phyloP scores from a whole-genome alignment of 1,284 basidiomycete species.

The Rhodotorula sp. region DNA sequence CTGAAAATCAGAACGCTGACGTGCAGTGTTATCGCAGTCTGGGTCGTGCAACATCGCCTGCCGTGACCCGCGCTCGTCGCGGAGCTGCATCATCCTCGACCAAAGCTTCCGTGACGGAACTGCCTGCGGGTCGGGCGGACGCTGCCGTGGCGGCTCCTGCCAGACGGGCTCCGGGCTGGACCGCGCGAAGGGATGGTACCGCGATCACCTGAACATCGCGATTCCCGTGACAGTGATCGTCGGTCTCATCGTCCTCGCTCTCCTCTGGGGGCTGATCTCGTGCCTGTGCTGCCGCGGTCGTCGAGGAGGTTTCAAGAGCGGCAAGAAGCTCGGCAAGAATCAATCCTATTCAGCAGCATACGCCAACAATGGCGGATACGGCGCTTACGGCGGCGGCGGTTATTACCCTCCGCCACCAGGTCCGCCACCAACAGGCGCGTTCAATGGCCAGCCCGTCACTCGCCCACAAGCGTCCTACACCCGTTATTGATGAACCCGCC shows the following conservation, averaged over 20 bases:
- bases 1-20: not conserved
- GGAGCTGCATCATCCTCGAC: slow-evolving; percentile 68
- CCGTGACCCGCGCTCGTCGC: slow-evolving; percentile 62
- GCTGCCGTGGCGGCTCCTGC: slow-evolving; percentile 63
- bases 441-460: not conserved
- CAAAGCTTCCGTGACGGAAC: slow-evolving; percentile 78
- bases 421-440: no score
- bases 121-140: slow-evolving; percentile 62
- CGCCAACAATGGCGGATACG: not conserved
- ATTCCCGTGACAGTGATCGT: slow-evolving; percentile 67
- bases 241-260: slow-evolving; percentile 57
- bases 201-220: slow-evolving; percentile 68
- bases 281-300: slow-evolving; percentile 39
- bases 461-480: not conserved
- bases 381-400: not conserved
- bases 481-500: not conserved
- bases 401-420: slow-evolving; percentile 12
- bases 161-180: slow-evolving; percentile 60
- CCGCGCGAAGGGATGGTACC: slow-evolving; percentile 61
- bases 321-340: slow-evolving; percentile 7
- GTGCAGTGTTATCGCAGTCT: not conserved
- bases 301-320: not conserved
- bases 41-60: slow-evolving; percentile 64
- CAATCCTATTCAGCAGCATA: slow-evolving; percentile 15
- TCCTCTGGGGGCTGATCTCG: slow-evolving; percentile 47